Conservation (phyloP, 2,329 filamentous ascomycete species). For the Botryosphaeria agaves region DNA sequence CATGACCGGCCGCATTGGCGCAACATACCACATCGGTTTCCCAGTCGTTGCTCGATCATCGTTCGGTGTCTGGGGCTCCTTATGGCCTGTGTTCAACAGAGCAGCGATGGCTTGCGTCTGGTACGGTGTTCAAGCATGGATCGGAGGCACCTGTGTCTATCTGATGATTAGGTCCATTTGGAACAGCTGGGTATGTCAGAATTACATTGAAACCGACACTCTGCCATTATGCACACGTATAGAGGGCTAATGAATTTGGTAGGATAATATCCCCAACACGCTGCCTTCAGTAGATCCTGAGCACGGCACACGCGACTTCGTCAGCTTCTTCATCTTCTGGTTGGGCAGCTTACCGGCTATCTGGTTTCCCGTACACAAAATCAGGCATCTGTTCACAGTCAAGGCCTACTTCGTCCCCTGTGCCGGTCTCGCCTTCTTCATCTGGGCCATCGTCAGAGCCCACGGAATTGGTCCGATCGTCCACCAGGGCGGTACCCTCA, state of each 20-base stretch:
- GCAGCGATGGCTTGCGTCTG: slow-evolving; percentile 78
- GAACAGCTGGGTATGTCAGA: slow-evolving; percentile 46
- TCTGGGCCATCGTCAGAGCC: slow-evolving; percentile 70
- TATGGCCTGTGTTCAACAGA: slow-evolving; percentile 82
- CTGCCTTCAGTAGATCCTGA: slow-evolving; percentile 48
- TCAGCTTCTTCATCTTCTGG: slow-evolving; percentile 82
- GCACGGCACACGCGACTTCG: slow-evolving; percentile 57
- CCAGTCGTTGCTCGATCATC: slow-evolving; percentile 62
- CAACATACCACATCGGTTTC: slow-evolving; percentile 78
- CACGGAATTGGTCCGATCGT: slow-evolving; percentile 74
- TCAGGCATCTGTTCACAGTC: slow-evolving; percentile 78
- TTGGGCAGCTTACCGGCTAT: slow-evolving; percentile 62
- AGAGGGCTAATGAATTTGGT: slow-evolving; percentile 10
- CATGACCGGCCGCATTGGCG: slow-evolving; percentile 66
- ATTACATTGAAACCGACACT: no score
- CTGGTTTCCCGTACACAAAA: slow-evolving; percentile 78
- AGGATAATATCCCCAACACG: slow-evolving; percentile 45
- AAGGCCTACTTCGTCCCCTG: slow-evolving; percentile 73
- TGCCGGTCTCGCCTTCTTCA: slow-evolving; percentile 73
- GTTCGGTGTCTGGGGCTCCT: slow-evolving; percentile 75
- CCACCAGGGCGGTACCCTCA: slow-evolving; percentile 41
- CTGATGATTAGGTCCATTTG: slow-evolving; percentile 82
- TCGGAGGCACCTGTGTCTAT: slow-evolving; percentile 65
- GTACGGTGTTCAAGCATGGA: slow-evolving; percentile 77
- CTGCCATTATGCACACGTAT: no score